Percentiles rank a stretch among this genome's conserved stretches.
Conservation (phyloP, 2,329 filamentous ascomycete genomes). For the Hymenoscyphus scutula region DNA sequence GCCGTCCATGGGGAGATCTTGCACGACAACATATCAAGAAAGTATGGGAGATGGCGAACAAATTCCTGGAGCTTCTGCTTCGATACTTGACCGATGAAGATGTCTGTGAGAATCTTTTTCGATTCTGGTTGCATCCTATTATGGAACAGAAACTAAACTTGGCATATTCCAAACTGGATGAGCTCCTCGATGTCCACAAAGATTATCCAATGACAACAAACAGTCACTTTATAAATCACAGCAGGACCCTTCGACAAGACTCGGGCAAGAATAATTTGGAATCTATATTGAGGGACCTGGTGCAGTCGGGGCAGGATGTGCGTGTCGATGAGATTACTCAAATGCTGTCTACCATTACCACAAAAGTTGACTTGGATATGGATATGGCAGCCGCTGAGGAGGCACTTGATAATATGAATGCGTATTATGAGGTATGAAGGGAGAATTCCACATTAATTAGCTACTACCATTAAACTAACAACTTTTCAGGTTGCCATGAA, state of each 20-base stretch:
- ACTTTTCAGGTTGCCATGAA: slow-evolving; percentile 24
- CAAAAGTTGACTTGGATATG: slow-evolving; percentile 16
- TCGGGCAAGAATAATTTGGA: neutral
- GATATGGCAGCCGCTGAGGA: slow-evolving; percentile 25
- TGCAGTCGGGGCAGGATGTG: no score
- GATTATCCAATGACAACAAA: slow-evolving; percentile 47
- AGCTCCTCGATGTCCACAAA: slow-evolving; percentile 46
- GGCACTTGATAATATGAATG: slow-evolving; percentile 26
- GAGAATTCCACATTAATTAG: neutral
- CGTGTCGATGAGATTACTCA: neutral
- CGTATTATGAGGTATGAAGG: slow-evolving; percentile 25
- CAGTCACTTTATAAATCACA: slow-evolving; percentile 13
- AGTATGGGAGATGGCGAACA: slow-evolving; percentile 36
- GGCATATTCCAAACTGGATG: slow-evolving; percentile 42
- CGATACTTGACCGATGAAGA: slow-evolving; percentile 40
- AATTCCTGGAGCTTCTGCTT: slow-evolving; percentile 39
- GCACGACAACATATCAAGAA: slow-evolving; percentile 38
- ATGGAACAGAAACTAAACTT: slow-evolving; percentile 39
- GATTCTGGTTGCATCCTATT: slow-evolving; percentile 41
- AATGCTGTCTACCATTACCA: neutral
- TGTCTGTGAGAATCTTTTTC: slow-evolving; percentile 40
- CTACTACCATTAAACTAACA: slow-evolving; percentile 10
- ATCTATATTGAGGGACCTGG: neutral
- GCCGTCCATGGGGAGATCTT: slow-evolving; percentile 49
- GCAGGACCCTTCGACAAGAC: slow-evolving; percentile 23